These are phyloP conservation scores for Verticillium klebahnii DNA, from an alignment of 2,329 filamentous ascomycete species.

Conservation along the genomic window DNA sequence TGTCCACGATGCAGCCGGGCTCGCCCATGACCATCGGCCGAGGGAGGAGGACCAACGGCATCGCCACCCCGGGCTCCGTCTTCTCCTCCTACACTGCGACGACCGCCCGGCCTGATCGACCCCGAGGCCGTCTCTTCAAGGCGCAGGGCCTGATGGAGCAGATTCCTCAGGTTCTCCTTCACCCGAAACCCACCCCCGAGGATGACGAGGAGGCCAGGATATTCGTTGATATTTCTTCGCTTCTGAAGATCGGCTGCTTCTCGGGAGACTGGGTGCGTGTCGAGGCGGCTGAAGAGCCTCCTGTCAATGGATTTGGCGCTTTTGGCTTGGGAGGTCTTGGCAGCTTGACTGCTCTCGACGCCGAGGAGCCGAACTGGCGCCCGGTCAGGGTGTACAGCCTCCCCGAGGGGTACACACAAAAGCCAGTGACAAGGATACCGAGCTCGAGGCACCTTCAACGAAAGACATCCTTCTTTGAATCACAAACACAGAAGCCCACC, in stretches of 20 bases:
- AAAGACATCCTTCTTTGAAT: slow-evolving; percentile 60
- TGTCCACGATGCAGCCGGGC: slow-evolving; percentile 74
- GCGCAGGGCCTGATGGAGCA: slow-evolving; percentile 68
- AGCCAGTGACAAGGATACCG: slow-evolving; percentile 56
- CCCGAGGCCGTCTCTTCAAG: slow-evolving; percentile 77
- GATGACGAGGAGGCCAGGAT: slow-evolving; percentile 88
- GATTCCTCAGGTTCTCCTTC: slow-evolving; percentile 73
- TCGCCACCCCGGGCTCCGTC: slow-evolving; percentile 79
- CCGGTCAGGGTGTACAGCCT: slow-evolving; percentile 86
- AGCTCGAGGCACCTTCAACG: slow-evolving; percentile 48
- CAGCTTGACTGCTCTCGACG: slow-evolving; percentile 39
- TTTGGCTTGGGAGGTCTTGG: slow-evolving; percentile 45
- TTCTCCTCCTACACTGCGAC: slow-evolving; percentile 84
- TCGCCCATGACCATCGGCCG: slow-evolving; percentile 73
- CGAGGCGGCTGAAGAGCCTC: slow-evolving; percentile 72
- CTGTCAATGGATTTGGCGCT: slow-evolving; percentile 58
- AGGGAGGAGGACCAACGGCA: slow-evolving; percentile 62
- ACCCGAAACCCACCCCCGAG: slow-evolving; percentile 70
- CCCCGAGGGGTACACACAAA: slow-evolving; percentile 66
- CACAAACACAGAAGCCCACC: slow-evolving; percentile 58
- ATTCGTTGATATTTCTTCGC: slow-evolving; percentile 81
- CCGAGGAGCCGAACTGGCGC: slow-evolving; percentile 65
- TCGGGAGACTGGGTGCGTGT: slow-evolving; percentile 95
- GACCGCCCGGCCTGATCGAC: slow-evolving; percentile 69
- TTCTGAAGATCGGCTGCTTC: slow-evolving; percentile 91